phyloP scores from a whole-genome alignment of 805 yeast species.

The Metschnikowia kunwiensis region DNA sequence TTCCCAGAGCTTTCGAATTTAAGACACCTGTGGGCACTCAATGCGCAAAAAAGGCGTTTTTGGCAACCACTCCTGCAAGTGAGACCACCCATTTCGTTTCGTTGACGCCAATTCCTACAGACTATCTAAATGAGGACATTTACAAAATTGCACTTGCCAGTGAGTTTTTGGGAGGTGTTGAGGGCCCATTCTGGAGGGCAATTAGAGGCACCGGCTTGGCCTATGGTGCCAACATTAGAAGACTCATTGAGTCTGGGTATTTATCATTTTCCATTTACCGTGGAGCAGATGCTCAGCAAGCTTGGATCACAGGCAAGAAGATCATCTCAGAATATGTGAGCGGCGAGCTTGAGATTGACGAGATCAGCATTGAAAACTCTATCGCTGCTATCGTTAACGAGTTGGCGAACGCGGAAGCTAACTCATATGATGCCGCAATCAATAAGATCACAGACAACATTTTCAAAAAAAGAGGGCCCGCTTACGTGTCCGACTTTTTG shows the following conservation, averaged over 20 bases:
- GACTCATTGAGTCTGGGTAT: conserved; percentile 63
- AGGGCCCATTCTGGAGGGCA: conserved; percentile 97
- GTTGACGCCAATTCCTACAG: conserved; percentile 56
- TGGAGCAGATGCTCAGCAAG: conserved; percentile 76
- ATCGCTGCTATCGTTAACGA: conserved; percentile 70
- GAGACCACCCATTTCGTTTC: conserved; percentile 72
- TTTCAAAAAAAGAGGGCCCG: conserved; percentile 67
- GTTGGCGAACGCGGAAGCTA: conserved; percentile 67
- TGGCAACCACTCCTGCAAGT: conserved; percentile 77
- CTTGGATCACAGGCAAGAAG: conserved; percentile 58
- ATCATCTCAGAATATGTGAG: conserved; percentile 59
- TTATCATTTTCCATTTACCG: conserved; percentile 69
- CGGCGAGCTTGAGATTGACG: conserved; percentile 56
- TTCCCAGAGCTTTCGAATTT: conserved; percentile 54
- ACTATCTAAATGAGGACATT: conserved; percentile 49
- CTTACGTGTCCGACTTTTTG: conserved; percentile 55
- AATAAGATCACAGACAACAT: conserved; percentile 64
- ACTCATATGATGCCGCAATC: conserved; percentile 61
- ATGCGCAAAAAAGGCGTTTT: conserved; percentile 53
- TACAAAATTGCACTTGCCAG: conserved; percentile 70
- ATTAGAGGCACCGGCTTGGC: conserved; percentile 94
- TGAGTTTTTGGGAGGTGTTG: conserved; percentile 78
- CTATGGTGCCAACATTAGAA: conserved; percentile 69
- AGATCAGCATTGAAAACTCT: conserved; percentile 64
- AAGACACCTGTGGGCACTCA: conserved; percentile 54